Evolutionary conservation across 1,139 yeast genomes (phyloP), one percentile per base, ranked within the genome.

Genomic region (Kurtzmaniella quercitrusa): DNA sequence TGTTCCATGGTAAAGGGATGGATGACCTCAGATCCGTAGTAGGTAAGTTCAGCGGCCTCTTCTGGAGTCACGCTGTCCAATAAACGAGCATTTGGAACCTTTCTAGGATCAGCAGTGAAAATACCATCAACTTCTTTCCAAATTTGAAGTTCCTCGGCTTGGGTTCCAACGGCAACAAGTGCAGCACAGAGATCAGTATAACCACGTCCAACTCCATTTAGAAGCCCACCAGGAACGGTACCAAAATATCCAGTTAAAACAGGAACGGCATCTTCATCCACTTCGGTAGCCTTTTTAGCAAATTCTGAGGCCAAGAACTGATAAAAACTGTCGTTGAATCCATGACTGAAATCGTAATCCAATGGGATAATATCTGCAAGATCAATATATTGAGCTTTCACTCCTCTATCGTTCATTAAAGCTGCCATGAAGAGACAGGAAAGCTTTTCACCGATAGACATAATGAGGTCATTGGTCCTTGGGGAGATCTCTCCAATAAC

Each of bases 71-170:
- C 96, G 47, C 90, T 80, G 47, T 83, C 81, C 51, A 93, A 71
- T 41, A 93, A 70, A 55, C 96, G 76, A 3, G 98, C 98, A 46
- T 81, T 82, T 19, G 94, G 86, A 21, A 93, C 98, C 58, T 93
- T 93, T 50, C 98, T 75, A 27, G 98, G 98, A 62, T 93, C 98
- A 1, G 98, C 98, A 0, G 98, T 91, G 70, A 93, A 93, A 39
- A 93, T 93, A 54, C 98, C 98, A 62, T 93, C 98, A 42, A 93
- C 98, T 70, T 93, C 98, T 59, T 93, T 93, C 98, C 98, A 93
- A 41, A 93, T 88, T 68, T 93, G 98, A 46, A 93, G 73, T 65
- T 93, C 98, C 41, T 89, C 95, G 1, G 98, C 98, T 53, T 77
- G 81, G 43, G 85, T 66, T 1, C 97, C 98, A 25, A 93, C 98